A percentile compares a stretch with the other conserved stretches of the same genome.
phyloP scores from a whole-genome alignment of 345 rosid genomes.

The Turritis glabra region DNA sequence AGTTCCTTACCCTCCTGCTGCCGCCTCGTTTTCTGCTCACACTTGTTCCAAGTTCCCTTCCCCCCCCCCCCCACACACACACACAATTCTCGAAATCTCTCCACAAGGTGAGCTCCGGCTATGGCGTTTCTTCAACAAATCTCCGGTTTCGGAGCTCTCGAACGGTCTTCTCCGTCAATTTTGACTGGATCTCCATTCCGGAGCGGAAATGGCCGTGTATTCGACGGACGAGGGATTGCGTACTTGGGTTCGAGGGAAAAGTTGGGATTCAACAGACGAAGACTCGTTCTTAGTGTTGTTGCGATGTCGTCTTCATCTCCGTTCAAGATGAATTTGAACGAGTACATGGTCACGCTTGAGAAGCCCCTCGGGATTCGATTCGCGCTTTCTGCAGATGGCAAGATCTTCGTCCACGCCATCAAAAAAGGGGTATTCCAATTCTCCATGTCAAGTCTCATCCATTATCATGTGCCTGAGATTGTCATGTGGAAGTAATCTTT shows the following conservation, averaged over 20 bases:
- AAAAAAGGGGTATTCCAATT: slow-evolving; percentile 63
- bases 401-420: slow-evolving; percentile 76
- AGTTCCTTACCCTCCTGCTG: slow-evolving; percentile 36
- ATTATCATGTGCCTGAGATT: no score
- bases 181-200: slow-evolving; percentile 26
- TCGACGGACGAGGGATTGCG: slow-evolving; percentile 30
- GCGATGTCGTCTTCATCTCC: slow-evolving; percentile 52
- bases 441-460: not conserved
- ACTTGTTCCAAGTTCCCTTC: not conserved
- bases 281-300: slow-evolving; percentile 30
- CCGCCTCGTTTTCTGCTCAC: slow-evolving; percentile 29
- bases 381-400: slow-evolving; percentile 69
- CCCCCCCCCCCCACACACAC: no score
- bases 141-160: slow-evolving; percentile 44
- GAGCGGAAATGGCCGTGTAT: slow-evolving; percentile 33
- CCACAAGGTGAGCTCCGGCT: no score
- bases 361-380: slow-evolving; percentile 90
- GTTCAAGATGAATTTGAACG: slow-evolving; percentile 75
- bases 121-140: slow-evolving; percentile 48
- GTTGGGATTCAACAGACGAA: slow-evolving; percentile 15
- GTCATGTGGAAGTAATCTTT: no score
- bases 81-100: slow-evolving; percentile 1
- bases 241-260: not conserved
- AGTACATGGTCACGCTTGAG: slow-evolving; percentile 90
- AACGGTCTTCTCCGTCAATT: slow-evolving; percentile 27